Base-by-base conservation (phyloP, 75 land plant species). In the Azolla pinnata region DNA sequence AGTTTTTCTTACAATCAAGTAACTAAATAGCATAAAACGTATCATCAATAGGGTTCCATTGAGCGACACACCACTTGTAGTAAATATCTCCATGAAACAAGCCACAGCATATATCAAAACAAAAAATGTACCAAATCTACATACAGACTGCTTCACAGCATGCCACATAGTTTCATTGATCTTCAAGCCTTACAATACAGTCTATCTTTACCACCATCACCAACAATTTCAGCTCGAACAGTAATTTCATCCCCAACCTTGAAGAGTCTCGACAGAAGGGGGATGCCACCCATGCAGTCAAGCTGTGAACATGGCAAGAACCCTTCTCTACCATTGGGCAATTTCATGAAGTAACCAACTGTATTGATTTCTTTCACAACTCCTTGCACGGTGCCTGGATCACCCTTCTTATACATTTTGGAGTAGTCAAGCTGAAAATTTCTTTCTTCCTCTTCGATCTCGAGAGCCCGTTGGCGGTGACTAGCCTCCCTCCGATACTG, bases 401-500 rank as follows among this genome's bases (percentile, higher is more conserved):
- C 49, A 46, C 49, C 49, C 14, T 46, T 46, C 49, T 46, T 46
- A 23, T 46, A 46, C 23, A 46, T 18, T 18, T 18, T 23, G 21
- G n/a, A 18, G n/a, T 3, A 2, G 49, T 46, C 49, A 3, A 46
- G 49, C 49, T 18, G 23, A 46, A 18, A 46, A 46, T 46, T 46
- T 14, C 21, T 46, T 14, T 46, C 49, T 17, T 18, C 3, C n/a
- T 46, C 21, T 17, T 46, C 49, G 21, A 46, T 18, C 49, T 46
- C 49, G 3, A 18, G 10, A 2, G n/a, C 23, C 4, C 49, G 49
- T 23, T 46, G 49, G 3, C 49, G n/a, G 3, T 18, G 2, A 18
- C n/a, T 46, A 4, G 49, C 49, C 49, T 46, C 49, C 49, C 49
- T 46, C 17, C 49, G 49, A 46, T 46, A 46, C 49, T 46, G 49